Evolutionary conservation across 1,284 basidiomycete species (phyloP).

Genomic region (Sporisorium exsertum): DNA sequence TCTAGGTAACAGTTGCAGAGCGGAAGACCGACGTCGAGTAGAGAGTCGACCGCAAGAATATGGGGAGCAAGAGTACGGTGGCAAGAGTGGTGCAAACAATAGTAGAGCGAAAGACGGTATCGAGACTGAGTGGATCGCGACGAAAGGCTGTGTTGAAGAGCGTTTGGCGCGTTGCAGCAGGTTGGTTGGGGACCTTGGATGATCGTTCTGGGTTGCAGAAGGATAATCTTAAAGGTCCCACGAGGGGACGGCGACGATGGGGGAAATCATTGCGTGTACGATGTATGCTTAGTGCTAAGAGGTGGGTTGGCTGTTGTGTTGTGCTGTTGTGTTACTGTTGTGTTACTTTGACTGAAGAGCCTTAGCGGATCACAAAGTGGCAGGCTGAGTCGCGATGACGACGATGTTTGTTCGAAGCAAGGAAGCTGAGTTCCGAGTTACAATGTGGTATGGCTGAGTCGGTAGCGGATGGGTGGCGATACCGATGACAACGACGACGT

Average conservation of each 20-base stretch:
- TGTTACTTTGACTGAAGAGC: background rate
- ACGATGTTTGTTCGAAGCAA: background rate
- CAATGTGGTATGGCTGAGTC: background rate
- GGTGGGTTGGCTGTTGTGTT: background rate
- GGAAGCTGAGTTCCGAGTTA: constrained; percentile 19
- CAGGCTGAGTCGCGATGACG: constrained; percentile 24
- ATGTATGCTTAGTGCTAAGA: background rate
- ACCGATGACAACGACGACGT: background rate
- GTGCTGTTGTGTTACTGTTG: background rate
- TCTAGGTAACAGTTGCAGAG: constrained; percentile 11
- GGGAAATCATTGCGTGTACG: constrained; percentile 21
- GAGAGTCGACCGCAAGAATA: constrained; percentile 5
- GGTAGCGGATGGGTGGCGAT: constrained; percentile 13
- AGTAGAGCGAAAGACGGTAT: background rate
- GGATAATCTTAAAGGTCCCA: constrained; percentile 38
- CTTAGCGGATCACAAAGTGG: constrained; percentile 9
- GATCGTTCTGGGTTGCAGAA: constrained; percentile 27
- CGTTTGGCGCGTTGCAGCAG: constrained; percentile 6
- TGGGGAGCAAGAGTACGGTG: background rate
- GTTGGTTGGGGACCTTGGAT: constrained; percentile 28
- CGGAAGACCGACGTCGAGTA: constrained; percentile 12
- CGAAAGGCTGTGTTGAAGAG: constrained; percentile 4
- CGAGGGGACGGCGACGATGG: constrained; percentile 37
- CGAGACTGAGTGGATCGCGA: constrained; percentile 3
- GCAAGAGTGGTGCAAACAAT: background rate